Conservation (phyloP, 352 stramenopile genomes). For the Pythium vanterpoolii region DNA sequence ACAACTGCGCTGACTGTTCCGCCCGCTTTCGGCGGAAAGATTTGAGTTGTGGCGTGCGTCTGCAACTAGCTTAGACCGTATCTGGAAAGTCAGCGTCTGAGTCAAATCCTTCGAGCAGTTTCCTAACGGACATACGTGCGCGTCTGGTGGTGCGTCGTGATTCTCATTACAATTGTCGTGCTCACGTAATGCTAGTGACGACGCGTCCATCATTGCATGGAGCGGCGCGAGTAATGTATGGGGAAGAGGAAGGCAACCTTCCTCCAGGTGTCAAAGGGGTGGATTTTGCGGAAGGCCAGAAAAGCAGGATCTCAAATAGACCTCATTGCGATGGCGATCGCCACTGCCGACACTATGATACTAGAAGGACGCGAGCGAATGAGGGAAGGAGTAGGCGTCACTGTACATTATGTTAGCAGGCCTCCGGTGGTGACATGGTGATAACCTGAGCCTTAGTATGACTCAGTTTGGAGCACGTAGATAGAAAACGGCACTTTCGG, state of each 20-base stretch:
- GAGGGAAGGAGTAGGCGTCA: too few relatives aligned
- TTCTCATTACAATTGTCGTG: not conserved
- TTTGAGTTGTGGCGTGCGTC: not conserved
- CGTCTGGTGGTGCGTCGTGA: not conserved
- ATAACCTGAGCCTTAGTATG: too few relatives aligned
- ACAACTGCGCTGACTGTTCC: constrained; percentile 1
- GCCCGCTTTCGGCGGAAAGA: constrained; percentile 3
- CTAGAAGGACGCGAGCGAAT: too few relatives aligned
- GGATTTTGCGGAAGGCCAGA: not conserved
- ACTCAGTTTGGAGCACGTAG: not conserved
- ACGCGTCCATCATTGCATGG: not conserved
- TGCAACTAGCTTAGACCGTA: too few relatives aligned
- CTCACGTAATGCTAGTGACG: not conserved
- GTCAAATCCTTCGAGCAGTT: too few relatives aligned
- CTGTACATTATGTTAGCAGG: too few relatives aligned
- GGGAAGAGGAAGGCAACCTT: not conserved
- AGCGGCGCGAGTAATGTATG: constrained; percentile 3
- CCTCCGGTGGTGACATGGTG: too few relatives aligned
- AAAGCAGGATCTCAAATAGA: too few relatives aligned
- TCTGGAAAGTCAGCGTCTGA: too few relatives aligned
- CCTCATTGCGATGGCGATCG: too few relatives aligned
- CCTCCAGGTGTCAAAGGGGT: not conserved
- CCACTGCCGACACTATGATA: too few relatives aligned
- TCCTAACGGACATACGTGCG: not conserved
- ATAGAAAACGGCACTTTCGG: not conserved